phyloP scores from a whole-genome alignment of 495 filamentous ascomycete genomes.

The Neurospora tetrasperma region DNA sequence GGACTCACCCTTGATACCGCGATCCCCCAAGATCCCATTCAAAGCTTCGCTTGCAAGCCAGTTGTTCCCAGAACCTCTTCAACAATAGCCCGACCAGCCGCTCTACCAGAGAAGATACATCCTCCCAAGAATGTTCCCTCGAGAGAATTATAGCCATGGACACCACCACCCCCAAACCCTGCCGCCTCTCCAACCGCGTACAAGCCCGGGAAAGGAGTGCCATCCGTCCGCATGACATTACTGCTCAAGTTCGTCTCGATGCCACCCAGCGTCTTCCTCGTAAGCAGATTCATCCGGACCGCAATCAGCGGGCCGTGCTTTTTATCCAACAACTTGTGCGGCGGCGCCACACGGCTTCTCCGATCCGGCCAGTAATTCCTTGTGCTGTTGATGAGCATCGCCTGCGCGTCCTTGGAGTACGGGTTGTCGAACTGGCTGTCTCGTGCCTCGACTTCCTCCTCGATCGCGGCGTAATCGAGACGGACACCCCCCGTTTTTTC shows the following conservation, averaged over 20 bases:
- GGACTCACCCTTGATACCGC: neutral
- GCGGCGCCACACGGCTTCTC: conserved; percentile 31
- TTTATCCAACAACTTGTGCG: conserved; percentile 36
- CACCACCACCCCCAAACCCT: conserved; percentile 43
- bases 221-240: conserved; percentile 35
- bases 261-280: conserved; percentile 42
- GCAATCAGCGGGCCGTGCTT: conserved; percentile 40
- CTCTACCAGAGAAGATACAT: conserved; percentile 42
- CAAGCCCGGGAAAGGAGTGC: conserved; percentile 33
- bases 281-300: conserved; percentile 41
- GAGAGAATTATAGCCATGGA: conserved; percentile 41
- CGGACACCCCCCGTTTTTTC: conserved; percentile 20
- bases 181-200: conserved; percentile 45
- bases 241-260: conserved; percentile 43
- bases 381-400: conserved; percentile 41
- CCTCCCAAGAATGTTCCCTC: conserved; percentile 41
- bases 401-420: conserved; percentile 43
- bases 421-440: conserved; percentile 38
- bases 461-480: conserved; percentile 28
- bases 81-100: conserved; percentile 34
- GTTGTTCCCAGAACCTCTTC: conserved; percentile 24
- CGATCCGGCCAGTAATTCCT: conserved; percentile 39
- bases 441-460: conserved; percentile 32
- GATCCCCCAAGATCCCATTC: neutral
- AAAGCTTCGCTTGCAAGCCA: neutral